These are phyloP conservation scores for Cytospora mali DNA, from an alignment of 2,329 filamentous ascomycete genomes.

Conservation along the genomic window DNA sequence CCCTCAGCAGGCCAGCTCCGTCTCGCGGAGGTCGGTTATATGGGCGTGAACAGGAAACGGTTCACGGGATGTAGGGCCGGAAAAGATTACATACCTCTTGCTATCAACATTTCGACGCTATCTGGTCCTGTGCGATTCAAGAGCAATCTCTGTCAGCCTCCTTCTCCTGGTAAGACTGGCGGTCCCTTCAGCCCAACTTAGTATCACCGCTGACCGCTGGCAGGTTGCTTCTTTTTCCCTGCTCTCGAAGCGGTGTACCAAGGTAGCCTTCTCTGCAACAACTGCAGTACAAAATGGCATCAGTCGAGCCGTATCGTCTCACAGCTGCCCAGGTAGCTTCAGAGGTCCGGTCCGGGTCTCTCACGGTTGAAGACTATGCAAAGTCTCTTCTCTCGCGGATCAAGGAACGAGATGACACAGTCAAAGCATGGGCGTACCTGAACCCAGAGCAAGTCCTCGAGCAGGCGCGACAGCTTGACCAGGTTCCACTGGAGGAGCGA, in stretches of 20 bases:
- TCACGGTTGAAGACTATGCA: constrained; percentile 54
- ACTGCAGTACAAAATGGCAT: background rate
- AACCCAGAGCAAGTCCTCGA: constrained; percentile 49
- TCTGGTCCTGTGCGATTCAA: background rate
- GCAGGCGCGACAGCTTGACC: constrained; percentile 54
- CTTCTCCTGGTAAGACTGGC: background rate
- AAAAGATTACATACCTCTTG: background rate
- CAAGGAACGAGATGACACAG: constrained; percentile 44
- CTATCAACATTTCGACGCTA: background rate
- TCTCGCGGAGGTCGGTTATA: background rate
- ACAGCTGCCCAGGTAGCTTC: constrained; percentile 47
- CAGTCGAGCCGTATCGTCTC: constrained; percentile 29
- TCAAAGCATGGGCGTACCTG: constrained; percentile 56
- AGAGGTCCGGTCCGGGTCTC: constrained; percentile 41
- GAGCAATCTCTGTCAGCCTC: background rate
- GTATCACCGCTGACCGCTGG: background rate
- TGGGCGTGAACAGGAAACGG: no score
- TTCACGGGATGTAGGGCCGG: no score
- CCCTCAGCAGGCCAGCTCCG: background rate
- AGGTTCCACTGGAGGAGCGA: constrained; percentile 48
- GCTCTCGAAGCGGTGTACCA: no score
- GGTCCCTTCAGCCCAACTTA: background rate
- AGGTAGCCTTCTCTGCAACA: no score
- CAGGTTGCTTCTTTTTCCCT: background rate
- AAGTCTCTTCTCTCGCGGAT: constrained; percentile 50